phyloP scores from a whole-genome alignment of 169 alveolate genomes.

The Eimeria necatrix region DNA sequence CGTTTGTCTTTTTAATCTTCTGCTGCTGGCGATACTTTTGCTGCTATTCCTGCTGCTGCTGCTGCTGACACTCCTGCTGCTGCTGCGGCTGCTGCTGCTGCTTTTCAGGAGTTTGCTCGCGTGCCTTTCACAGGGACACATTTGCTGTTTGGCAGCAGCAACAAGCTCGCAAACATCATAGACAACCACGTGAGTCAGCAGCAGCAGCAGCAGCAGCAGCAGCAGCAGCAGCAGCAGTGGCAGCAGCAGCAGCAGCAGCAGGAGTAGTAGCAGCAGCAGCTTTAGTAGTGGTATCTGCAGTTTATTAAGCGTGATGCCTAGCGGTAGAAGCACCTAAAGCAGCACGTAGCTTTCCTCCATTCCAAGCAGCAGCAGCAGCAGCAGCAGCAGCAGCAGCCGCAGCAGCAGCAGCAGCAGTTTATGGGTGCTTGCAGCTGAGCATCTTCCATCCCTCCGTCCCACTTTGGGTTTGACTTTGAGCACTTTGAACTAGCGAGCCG shows the following conservation, averaged over 20 bases:
- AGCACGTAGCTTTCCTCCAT: too few species aligned
- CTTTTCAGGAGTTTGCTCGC: constrained; percentile 49
- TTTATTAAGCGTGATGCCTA: neutral
- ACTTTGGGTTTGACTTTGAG: too few species aligned
- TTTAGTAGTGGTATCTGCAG: neutral
- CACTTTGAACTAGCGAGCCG: too few species aligned
- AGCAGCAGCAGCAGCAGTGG: neutral
- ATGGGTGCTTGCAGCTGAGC: neutral
- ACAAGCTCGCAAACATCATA: constrained; percentile 30
- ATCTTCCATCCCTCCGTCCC: too few species aligned
- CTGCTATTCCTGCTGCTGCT: neutral
- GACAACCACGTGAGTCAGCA: constrained; percentile 56
- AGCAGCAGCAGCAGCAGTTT: neutral
- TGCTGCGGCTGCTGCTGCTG: too few species aligned
- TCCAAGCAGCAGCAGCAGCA: neutral
- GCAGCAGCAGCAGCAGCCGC: constrained; percentile 25
- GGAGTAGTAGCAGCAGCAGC: neutral
- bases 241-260: neutral
- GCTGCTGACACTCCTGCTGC: too few species aligned
- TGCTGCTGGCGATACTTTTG: neutral
- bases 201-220: neutral
- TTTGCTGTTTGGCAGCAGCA: constrained; percentile 52
- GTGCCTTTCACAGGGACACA: constrained; percentile 54
- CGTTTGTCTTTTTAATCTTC: neutral
- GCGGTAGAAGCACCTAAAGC: neutral